Percentiles rank a stretch among this genome's conserved stretches.
phyloP scores from a whole-genome alignment of 2,329 filamentous ascomycete genomes.

The Aspergillus chevalieri region DNA sequence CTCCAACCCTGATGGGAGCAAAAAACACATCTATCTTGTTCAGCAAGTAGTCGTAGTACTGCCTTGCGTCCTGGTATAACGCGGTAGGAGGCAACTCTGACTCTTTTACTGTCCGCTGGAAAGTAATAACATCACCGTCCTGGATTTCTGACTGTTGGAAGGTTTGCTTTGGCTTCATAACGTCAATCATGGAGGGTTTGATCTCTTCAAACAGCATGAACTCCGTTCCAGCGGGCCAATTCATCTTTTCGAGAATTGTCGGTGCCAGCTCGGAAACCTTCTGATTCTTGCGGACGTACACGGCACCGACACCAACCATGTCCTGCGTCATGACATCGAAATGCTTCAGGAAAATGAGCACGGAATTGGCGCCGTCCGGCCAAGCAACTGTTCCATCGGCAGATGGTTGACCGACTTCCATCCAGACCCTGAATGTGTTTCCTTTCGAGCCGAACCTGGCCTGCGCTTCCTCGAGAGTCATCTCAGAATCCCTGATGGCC shows the following conservation, averaged over 20 bases:
- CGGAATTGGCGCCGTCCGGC: conserved; percentile 51
- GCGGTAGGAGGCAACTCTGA: conserved; percentile 37
- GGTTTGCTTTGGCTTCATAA: conserved; percentile 83
- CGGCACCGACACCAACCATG: conserved; percentile 69
- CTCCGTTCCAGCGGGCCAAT: conserved; percentile 70
- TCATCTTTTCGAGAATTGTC: conserved; percentile 73
- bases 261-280: conserved; percentile 80
- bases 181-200: conserved; percentile 90
- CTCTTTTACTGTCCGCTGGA: conserved; percentile 61
- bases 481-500: conserved; percentile 69
- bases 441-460: conserved; percentile 64
- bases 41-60: conserved; percentile 89
- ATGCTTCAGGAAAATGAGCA: conserved; percentile 86
- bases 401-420: conserved; percentile 67
- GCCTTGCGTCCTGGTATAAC: conserved; percentile 61
- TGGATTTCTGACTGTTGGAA: conserved; percentile 89
- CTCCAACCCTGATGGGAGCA: conserved; percentile 52
- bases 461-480: conserved; percentile 70
- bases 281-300: conserved; percentile 82
- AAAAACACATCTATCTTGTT: conserved; percentile 78
- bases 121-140: conserved; percentile 94
- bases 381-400: conserved; percentile 67
- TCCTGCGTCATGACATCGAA: conserved; percentile 75
- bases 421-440: conserved; percentile 71
- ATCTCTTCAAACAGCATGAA: conserved; percentile 89